A percentile compares a stretch with the other conserved stretches of the same genome.
Conservation (phyloP, 345 rosid species). For the Aethionema arabicum region DNA sequence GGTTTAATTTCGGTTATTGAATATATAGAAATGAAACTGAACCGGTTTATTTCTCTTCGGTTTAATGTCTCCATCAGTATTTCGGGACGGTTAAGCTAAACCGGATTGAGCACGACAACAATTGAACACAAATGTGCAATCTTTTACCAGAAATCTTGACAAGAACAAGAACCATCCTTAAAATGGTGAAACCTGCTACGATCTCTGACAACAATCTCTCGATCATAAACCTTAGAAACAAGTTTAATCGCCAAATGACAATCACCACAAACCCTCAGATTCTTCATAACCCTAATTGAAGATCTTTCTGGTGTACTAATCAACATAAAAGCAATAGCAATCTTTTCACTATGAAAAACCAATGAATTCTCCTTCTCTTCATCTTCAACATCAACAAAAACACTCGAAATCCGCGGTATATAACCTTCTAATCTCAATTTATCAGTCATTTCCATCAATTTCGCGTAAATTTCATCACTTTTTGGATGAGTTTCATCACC, state of each 20-base stretch:
- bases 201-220: slow-evolving; percentile 78
- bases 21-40: too few relatives aligned
- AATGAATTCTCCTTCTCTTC: slow-evolving; percentile 78
- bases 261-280: slow-evolving; percentile 80
- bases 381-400: slow-evolving; percentile 68
- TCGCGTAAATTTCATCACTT: slow-evolving; percentile 48
- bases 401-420: slow-evolving; percentile 53
- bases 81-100: too few relatives aligned
- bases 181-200: slow-evolving; percentile 87
- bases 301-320: slow-evolving; percentile 53
- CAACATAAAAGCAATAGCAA: slow-evolving; percentile 79
- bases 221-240: slow-evolving; percentile 54
- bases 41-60: neutral
- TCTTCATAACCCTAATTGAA: slow-evolving; percentile 64
- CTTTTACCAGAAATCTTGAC: slow-evolving; percentile 64
- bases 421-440: slow-evolving; percentile 64
- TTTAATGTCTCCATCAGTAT: neutral
- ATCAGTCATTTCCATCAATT: slow-evolving; percentile 56
- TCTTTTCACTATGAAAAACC: slow-evolving; percentile 81
- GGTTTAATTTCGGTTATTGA: too few relatives aligned
- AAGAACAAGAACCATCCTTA: slow-evolving; percentile 63
- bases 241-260: slow-evolving; percentile 79
- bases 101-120: too few relatives aligned
- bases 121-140: neutral
- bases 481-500: slow-evolving; percentile 68